A percentile compares a stretch with the other conserved stretches of the same genome.
Conservation (phyloP, 1,139 yeast genomes). For the Geotrichum macrosporum region DNA sequence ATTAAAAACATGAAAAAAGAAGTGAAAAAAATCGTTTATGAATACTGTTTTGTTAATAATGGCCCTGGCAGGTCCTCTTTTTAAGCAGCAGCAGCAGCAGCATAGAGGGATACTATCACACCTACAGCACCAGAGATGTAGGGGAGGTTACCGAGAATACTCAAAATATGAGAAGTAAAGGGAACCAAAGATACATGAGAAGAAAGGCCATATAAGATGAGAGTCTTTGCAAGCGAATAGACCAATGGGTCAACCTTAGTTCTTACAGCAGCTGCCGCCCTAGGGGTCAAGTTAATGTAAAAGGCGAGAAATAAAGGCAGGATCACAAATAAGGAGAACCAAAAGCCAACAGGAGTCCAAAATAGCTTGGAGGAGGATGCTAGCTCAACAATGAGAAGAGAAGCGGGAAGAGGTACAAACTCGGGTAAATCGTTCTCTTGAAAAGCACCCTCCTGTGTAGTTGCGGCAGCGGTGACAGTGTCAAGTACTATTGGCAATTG, state of each 20-base stretch:
- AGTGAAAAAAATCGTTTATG: too few species aligned
- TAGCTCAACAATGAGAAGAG: not conserved
- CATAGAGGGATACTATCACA: constrained; percentile 6
- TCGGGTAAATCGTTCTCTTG: not conserved
- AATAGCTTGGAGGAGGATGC: not conserved
- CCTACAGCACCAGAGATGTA: constrained; percentile 7
- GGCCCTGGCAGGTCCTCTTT: too few species aligned
- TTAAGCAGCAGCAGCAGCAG: too few species aligned
- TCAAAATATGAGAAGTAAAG: not conserved
- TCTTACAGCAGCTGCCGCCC: not conserved
- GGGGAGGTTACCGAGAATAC: constrained; percentile 4
- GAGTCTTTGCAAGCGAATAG: not conserved
- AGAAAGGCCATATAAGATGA: not conserved
- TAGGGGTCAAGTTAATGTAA: constrained; percentile 7
- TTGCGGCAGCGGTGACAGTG: not conserved
- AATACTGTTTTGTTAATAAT: too few species aligned
- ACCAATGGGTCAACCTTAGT: not conserved
- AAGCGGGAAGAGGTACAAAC: not conserved
- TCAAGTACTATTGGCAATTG: not conserved
- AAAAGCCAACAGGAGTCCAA: constrained; percentile 2
- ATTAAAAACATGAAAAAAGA: too few species aligned
- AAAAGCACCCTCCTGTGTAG: too few species aligned
- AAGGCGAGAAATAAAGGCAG: constrained; percentile 2
- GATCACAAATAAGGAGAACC: not conserved
- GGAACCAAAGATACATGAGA: not conserved